A percentile compares a stretch with the other conserved stretches of the same genome.
These are phyloP conservation scores for Backusella circina DNA, from an alignment of 192 early-diverging fungal genomes.

Conservation along the genomic window DNA sequence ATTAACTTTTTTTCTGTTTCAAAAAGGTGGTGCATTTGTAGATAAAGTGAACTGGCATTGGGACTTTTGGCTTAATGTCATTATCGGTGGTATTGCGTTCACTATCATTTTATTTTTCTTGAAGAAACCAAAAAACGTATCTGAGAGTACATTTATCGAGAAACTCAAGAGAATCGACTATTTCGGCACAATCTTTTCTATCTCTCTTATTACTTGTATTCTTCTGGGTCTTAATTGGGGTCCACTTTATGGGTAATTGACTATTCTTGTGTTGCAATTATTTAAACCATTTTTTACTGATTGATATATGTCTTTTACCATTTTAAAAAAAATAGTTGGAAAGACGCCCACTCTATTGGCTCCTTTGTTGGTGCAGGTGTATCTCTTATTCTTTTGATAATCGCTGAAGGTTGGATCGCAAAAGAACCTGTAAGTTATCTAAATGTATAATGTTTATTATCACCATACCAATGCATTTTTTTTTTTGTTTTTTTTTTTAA, in stretches of 20 bases:
- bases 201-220: constrained; percentile 48
- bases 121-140: constrained; percentile 38
- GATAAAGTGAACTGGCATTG: constrained; percentile 69
- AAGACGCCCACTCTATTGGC: constrained; percentile 47
- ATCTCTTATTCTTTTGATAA: constrained; percentile 35
- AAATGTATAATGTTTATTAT: not conserved
- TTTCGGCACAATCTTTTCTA: constrained; percentile 49
- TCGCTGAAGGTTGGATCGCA: constrained; percentile 51
- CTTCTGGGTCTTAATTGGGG: constrained; percentile 64
- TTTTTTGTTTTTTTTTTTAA: not conserved
- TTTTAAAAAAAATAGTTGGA: constrained; percentile 47
- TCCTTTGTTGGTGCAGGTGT: constrained; percentile 42
- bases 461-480: not conserved
- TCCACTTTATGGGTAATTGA: constrained; percentile 44
- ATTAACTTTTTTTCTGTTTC: not conserved
- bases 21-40: constrained; percentile 62
- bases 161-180: constrained; percentile 64
- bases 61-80: constrained; percentile 54
- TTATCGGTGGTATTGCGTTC: constrained; percentile 12
- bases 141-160: constrained; percentile 30
- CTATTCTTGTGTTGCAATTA: not conserved
- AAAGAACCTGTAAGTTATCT: constrained; percentile 51
- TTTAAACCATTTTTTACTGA: not conserved
- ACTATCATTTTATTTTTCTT: constrained; percentile 41
- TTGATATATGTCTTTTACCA: not conserved